Evolutionary conservation across 1,139 yeast species (phyloP), one percentile per base, ranked within the genome.

Genomic region (Pichia sp.): DNA sequence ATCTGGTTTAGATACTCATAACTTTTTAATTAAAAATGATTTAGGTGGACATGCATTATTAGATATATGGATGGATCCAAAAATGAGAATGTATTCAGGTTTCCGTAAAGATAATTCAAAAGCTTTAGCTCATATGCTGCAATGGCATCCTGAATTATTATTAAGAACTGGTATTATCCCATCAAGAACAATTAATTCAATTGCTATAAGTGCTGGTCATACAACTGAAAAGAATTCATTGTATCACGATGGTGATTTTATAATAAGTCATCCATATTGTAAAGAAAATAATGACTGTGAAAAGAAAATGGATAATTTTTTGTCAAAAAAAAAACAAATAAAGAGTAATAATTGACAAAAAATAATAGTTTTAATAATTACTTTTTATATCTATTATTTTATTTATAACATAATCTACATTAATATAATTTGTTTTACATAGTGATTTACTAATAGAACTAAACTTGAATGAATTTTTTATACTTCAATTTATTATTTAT

Each of bases 111-210:
- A 78, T 32, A 83, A 86, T 3, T 80, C 78, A 53, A 75, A 81
- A 10, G 87, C 94, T 0, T 64, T 90, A 46, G 79, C 88, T 29
- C 97, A 92, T 64, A 72, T 88, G 37, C 70, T 89, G 55, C 96
- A 88, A 65, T 92, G 97, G 98, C 98, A 92, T 64, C 95, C 96
- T 10, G 78, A 76, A 44, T 69, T 84, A 39, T 73, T 90, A 56
- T 75, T 85, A 48, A 83, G 80, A 59, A 73, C 94, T 5, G 85
- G 88, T 0, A 66, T 90, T 10, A 76, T 92, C 0, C 86, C 88
- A 6, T 71, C 80, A 40, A 73, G 79, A 56, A 65, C 74, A n/a
- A 71, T 82, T 44, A 74, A 78, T 11, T 68, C 83, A 31, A 58
- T 68, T 25, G 34, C 45, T 27, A 36, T 47, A 9, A 34, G 4